Percentiles rank a stretch among this genome's conserved stretches.
These are phyloP conservation scores for Geotrichum restrictum DNA, from an alignment of 1,139 yeast species.

Conservation along the genomic window DNA sequence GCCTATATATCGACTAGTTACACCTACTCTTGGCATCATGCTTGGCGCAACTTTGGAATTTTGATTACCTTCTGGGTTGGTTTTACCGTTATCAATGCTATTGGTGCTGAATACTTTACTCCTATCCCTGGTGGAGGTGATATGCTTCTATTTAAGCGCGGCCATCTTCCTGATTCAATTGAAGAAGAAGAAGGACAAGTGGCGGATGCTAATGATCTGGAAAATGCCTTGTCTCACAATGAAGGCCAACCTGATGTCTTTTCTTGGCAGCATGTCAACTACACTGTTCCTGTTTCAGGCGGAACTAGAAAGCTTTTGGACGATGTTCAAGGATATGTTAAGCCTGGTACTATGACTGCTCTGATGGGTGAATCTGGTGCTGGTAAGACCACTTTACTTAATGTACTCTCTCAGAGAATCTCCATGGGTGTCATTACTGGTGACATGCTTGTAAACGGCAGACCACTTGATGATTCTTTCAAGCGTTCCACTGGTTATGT, in stretches of 20 bases:
- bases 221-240: constrained; percentile 38
- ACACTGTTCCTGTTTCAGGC: constrained; percentile 48
- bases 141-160: constrained; percentile 41
- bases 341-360: constrained; percentile 58
- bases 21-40: constrained; percentile 38
- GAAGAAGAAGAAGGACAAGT: constrained; percentile 43
- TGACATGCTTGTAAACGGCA: constrained; percentile 57
- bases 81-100: constrained; percentile 36
- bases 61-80: constrained; percentile 37
- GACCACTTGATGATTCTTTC: constrained; percentile 49
- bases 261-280: constrained; percentile 47
- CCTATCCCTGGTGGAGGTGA: constrained; percentile 43
- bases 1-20: constrained; percentile 39
- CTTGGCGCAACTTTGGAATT: constrained; percentile 43
- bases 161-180: constrained; percentile 45
- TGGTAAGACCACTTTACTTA: constrained; percentile 59
- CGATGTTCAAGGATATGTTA: constrained; percentile 57
- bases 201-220: constrained; percentile 44
- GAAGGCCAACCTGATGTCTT: constrained; percentile 42
- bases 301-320: constrained; percentile 47
- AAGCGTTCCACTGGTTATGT: constrained; percentile 60
- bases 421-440: constrained; percentile 57
- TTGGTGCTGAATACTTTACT: constrained; percentile 39
- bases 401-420: constrained; percentile 54
- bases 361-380: constrained; percentile 67